Evolutionary conservation across 768 basidiomycete genomes (phyloP).

Genomic region (Rhodosporidiobolus odoratus): DNA sequence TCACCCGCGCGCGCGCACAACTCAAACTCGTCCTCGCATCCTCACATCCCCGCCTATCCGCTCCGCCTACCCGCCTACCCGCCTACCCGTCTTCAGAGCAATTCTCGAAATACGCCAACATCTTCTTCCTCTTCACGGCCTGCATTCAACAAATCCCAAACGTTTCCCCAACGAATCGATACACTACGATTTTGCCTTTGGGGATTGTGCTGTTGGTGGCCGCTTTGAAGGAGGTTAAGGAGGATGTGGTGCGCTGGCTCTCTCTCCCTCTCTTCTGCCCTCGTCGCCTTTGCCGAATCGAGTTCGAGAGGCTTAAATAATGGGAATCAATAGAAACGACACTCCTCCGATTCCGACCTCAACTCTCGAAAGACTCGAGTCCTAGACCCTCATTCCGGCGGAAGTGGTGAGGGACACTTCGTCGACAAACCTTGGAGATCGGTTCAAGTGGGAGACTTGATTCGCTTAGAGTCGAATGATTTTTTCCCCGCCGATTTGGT

Average conservation of each 20-base stretch:
- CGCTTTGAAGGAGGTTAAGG: conserved; percentile 90
- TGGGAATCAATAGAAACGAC: conserved; percentile 62
- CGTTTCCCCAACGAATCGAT: conserved; percentile 90
- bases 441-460: conserved; percentile 82
- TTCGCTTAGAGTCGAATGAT: conserved; percentile 82
- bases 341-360: conserved; percentile 86
- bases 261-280: not conserved
- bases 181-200: conserved; percentile 90
- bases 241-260: conserved; percentile 74
- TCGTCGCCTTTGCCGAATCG: not conserved
- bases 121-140: conserved; percentile 94
- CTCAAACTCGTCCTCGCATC: too few relatives aligned
- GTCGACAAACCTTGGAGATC: conserved; percentile 77
- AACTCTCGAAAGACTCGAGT: conserved; percentile 78
- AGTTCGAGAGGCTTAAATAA: not conserved
- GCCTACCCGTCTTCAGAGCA: conserved; percentile 32
- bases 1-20: too few relatives aligned
- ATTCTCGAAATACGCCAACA: conserved; percentile 73
- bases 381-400: too few relatives aligned
- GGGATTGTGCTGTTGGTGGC: conserved; percentile 82
- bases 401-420: too few relatives aligned
- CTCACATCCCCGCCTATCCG: too few relatives aligned
- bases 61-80: too few relatives aligned
- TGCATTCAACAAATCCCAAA: conserved; percentile 92
- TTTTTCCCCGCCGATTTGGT: conserved; percentile 95